Percentiles rank a stretch among this genome's conserved stretches.
phyloP scores from a whole-genome alignment of 2,329 filamentous ascomycete species.

The Xylariaceae sp. region DNA sequence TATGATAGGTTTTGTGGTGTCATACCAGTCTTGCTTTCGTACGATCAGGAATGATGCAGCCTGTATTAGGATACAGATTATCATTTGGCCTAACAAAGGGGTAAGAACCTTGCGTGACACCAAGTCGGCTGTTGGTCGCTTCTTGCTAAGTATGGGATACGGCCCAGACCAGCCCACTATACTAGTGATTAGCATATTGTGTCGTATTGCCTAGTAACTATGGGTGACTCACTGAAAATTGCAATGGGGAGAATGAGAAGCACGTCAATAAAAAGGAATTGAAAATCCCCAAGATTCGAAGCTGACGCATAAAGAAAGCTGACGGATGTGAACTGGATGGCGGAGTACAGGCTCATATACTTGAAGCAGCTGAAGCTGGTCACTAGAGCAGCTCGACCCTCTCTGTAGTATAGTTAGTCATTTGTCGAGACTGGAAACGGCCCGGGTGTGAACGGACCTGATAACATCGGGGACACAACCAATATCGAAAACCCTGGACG shows the following conservation, averaged over 20 bases:
- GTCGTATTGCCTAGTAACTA: conserved; percentile 1
- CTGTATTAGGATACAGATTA: conserved; percentile 74
- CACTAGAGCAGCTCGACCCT: conserved; percentile 91
- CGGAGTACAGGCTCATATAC: conserved; percentile 98
- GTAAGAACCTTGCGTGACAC: conserved; percentile 90
- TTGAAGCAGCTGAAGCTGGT: conserved; percentile 99
- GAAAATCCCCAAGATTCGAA: conserved; percentile 94
- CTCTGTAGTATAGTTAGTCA: conserved; percentile 45
- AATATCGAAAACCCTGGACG: conserved; percentile 92
- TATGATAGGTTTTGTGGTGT: conserved; percentile 3
- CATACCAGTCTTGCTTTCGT: conserved; percentile 72
- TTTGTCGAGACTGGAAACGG: neutral
- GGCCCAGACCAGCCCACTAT: conserved; percentile 91
- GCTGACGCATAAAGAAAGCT: conserved; percentile 93
- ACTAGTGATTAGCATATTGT: conserved; percentile 11
- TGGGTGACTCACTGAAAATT: conserved; percentile 69
- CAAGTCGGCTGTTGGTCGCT: conserved; percentile 85
- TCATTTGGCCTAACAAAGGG: conserved; percentile 84
- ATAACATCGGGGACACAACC: conserved; percentile 93
- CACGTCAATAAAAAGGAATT: conserved; percentile 93
- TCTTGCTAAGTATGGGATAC: conserved; percentile 70
- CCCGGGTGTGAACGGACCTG: conserved; percentile 44
- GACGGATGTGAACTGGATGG: conserved; percentile 98
- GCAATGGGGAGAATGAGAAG: conserved; percentile 91
- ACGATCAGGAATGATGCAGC: conserved; percentile 70